phyloP scores from a whole-genome alignment of 495 filamentous ascomycete species.

The Melanomma pulvis-pyrius region DNA sequence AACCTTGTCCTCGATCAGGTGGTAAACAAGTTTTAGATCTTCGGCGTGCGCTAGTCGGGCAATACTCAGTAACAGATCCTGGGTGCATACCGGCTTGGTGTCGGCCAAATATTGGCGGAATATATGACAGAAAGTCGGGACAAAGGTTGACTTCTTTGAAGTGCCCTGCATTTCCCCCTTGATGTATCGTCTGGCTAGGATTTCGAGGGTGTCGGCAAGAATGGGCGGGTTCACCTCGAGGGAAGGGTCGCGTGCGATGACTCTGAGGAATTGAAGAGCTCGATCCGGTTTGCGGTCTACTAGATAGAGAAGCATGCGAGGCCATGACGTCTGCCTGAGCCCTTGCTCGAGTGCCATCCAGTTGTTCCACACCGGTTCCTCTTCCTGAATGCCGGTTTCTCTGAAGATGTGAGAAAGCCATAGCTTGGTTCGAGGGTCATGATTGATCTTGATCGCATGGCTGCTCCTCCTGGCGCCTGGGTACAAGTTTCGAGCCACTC shows the following conservation, averaged over 20 bases:
- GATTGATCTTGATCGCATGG: not conserved
- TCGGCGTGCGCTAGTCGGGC: conserved; percentile 16
- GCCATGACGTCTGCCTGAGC: not conserved
- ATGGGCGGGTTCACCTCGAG: conserved; percentile 24
- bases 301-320: conserved; percentile 49
- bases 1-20: conserved; percentile 43
- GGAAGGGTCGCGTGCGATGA: conserved; percentile 42
- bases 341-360: conserved; percentile 2
- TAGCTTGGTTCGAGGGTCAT: conserved; percentile 3
- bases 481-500: conserved; percentile 12
- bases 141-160: not conserved
- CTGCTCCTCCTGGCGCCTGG: not conserved
- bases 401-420: not conserved
- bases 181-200: conserved; percentile 45
- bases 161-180: not conserved
- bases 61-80: conserved; percentile 40
- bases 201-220: conserved; percentile 55
- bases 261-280: conserved; percentile 53
- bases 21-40: conserved; percentile 40
- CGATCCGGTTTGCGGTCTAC: conserved; percentile 51
- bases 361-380: conserved; percentile 2
- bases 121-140: conserved; percentile 26
- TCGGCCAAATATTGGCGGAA: not conserved
- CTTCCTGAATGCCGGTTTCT: not conserved
- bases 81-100: conserved; percentile 37